Evolutionary conservation across 768 basidiomycete genomes (phyloP), one percentile per base, ranked within the genome.

Genomic region (Phlebiopsis flavidoalba): DNA sequence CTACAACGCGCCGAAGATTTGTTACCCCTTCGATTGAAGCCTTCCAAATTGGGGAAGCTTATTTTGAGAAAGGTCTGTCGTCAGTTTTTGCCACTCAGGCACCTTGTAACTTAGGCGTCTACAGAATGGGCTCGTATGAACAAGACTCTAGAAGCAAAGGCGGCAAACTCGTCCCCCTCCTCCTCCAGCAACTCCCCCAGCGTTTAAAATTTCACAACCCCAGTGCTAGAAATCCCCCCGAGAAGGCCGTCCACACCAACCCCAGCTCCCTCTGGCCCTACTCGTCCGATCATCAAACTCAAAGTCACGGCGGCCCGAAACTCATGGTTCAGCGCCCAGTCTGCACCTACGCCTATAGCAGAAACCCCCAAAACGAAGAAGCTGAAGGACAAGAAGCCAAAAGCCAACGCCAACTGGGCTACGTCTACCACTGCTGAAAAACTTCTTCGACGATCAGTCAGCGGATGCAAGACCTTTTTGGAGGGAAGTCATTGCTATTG

Each of bases 81-180:
- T 48, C 6, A 33, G 49, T 50, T 21, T 40, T 33, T n/a, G 12
- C 14, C 35, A 60, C 48, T 61, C 24, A 48, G 58, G 24, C 59
- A 7, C 57, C 36, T 36, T 15, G 60, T 49, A 14, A 50, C n/a
- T 21, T 59, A 35, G 21, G 3, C 53, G 21, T 43, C 17, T 2
- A 12, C 62, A 96, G 94, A 89, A 73, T 98, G 96, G 96, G 77
- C 81, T 12, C 85, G 91, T 53, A 90, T 91, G 71, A 88, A 87
- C 72, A 90, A 92, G 75, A 93, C 91, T 0, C 76, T 93, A 15
- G 88, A 90, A 71, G 80, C 79, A 43, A 85, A 81, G 52, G 83
- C 76, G 1, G 71, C 70, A 56, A n/a, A 70, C 70, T 40, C 81
- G 50, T 11, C 60, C 58, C 5, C 45, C 24, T 22, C 63, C 64